Base-by-base conservation (phyloP, 768 basidiomycete genomes). In the Pleurotus tuoliensis region DNA sequence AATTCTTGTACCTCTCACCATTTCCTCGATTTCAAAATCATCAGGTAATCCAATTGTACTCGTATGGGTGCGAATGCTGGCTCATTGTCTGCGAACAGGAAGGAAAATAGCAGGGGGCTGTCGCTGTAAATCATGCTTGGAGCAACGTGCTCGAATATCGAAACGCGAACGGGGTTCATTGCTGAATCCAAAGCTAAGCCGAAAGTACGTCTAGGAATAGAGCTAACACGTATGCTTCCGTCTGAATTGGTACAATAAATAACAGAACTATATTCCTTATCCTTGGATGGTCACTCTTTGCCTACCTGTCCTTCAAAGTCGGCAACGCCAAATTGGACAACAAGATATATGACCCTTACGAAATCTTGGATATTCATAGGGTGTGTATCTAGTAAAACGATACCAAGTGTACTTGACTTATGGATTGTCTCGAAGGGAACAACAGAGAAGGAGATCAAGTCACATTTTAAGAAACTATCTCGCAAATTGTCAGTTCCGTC, bases 401-500 rank as follows among this genome's bases (percentile, higher is more conserved):
- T 47, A 20, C 5, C 18, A n/a, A 40, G 2, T 11, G n/a, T 9
- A 9, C 4, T 34, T 34, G 30, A 38, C 18, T 40, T 37, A 13
- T 30, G 25, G 24, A 8, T 25, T 43, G 16, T 20, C 8, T 24
- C 38, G 2, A 63, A 93, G 88, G 81, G 82, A 22, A 67, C 79
- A 2, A 74, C 86, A 2, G 89, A 95, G 65, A 94, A 95, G 70
- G 91, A 93, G 40, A 95, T 99, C 71, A 99, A 98, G 72, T 88
- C 91, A 2, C 90, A 93, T 69, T 99, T 87, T 79, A 96, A 95
- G 73, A 88, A 89, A 63, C 81, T 98, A 15, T 95, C 95, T 2
- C 80, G 88, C 63, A 74, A 87, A 70, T 97, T 88, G 95, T 96
- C 65, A 58, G 77, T 74, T 9, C 30, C 30, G 30, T 34, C 18